A percentile compares a stretch with the other conserved stretches of the same genome.
Evolutionary conservation across 1,284 basidiomycete genomes (phyloP).

Genomic region (Ganoderma boninense): DNA sequence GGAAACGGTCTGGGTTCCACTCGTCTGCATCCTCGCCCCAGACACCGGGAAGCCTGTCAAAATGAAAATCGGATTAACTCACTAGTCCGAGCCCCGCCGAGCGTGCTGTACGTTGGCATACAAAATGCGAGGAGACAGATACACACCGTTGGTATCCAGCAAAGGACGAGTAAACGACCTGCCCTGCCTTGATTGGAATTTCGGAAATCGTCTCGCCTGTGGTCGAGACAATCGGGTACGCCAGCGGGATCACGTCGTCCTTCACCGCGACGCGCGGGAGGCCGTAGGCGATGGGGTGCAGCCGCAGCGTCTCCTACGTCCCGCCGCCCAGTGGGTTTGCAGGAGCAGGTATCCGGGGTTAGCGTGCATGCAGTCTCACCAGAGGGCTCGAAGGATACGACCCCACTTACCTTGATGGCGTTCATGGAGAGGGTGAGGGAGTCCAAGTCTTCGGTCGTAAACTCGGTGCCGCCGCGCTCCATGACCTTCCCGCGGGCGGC

Average conservation of each 20-base stretch:
- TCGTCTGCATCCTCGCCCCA: conserved; percentile 59
- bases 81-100: too few relatives aligned
- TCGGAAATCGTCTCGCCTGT: conserved; percentile 42
- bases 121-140: too few relatives aligned
- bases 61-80: neutral
- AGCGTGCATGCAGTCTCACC: too few relatives aligned
- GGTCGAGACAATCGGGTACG: conserved; percentile 42
- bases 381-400: neutral
- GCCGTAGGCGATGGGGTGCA: conserved; percentile 45
- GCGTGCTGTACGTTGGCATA: too few relatives aligned
- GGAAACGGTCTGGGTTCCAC: conserved; percentile 63
- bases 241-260: conserved; percentile 50
- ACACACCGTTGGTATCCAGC: conserved; percentile 45
- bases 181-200: conserved; percentile 49
- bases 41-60: conserved; percentile 41
- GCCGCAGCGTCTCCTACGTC: conserved; percentile 48
- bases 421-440: conserved; percentile 33
- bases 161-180: conserved; percentile 43
- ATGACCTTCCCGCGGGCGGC: conserved; percentile 28
- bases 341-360: neutral
- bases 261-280: conserved; percentile 41
- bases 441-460: conserved; percentile 42
- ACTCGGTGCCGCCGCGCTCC: conserved; percentile 36
- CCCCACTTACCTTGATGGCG: conserved; percentile 24
- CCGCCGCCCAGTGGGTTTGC: neutral